Evolutionary conservation across 768 basidiomycete genomes (phyloP).

Genomic region (Mycena maculata): DNA sequence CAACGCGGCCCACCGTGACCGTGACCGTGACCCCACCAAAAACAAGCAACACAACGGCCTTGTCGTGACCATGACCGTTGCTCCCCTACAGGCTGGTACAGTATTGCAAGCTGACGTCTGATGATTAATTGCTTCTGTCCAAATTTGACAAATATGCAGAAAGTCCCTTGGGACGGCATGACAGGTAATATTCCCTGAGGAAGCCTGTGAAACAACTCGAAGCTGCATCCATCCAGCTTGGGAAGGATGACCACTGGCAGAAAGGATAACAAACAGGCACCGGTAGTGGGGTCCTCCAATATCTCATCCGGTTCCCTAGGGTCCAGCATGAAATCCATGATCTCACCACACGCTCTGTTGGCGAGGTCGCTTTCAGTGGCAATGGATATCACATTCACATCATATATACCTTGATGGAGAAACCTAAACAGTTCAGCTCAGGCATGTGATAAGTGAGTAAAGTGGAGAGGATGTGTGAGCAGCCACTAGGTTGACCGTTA

Average conservation of each 20-base stretch:
- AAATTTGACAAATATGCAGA: conserved; percentile 1
- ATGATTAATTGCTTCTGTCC: background rate
- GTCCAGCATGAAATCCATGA: conserved; percentile 48
- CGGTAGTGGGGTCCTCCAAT: conserved; percentile 11
- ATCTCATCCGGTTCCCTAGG: conserved; percentile 37
- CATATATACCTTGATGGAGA: no score
- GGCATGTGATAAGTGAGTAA: no score
- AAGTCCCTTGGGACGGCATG: conserved; percentile 17
- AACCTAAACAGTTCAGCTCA: no score
- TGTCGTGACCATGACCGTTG: no score
- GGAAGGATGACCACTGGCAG: conserved; percentile 47
- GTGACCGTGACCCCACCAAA: conserved; percentile 1
- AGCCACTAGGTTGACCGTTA: no score
- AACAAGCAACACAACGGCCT: no score
- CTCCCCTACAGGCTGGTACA: no score
- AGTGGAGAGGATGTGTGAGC: no score
- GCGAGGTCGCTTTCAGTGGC: conserved; percentile 48
- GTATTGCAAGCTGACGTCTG: conserved; percentile 45
- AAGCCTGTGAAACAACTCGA: conserved; percentile 39
- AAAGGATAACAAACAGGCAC: conserved; percentile 38
- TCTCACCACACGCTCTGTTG: conserved; percentile 50
- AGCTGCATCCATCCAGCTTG: conserved; percentile 37
- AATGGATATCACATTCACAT: conserved; percentile 49
- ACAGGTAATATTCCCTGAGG: conserved; percentile 41
- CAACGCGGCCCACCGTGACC: background rate